Base-by-base conservation (phyloP, 345 rosid species). In the Lenwebbia sp. region DNA sequence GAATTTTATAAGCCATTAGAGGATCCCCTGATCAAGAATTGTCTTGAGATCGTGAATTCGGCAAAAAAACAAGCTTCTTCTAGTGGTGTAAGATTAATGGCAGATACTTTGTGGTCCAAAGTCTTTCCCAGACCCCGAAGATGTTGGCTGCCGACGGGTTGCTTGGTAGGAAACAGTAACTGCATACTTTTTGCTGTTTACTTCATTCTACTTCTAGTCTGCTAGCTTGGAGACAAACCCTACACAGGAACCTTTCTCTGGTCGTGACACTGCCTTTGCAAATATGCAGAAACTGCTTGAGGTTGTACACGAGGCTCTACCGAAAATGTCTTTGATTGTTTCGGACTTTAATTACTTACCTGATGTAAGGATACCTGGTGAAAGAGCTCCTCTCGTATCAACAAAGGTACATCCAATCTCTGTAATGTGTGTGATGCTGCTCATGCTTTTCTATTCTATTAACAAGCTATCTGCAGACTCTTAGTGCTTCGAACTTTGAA, bases 261-360 rank as follows among this genome's bases (percentile, higher is more conserved):
- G 83, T 56, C 2, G 3, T 55, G 33, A 57, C 75, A 14, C 28
- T 0, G 17, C 70, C 53, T 41, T 60, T 56, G 54, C 13, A 0
- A 84, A 56, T 85, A 52, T 91, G 90, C 94, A 97, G 99, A 95
- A 93, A 92, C 90, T 95, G 84, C 91, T 97, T 5, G 96, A 97
- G 88, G 95, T 94, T 86, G 88, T 97, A 86, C 97, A 97, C 87
- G 91, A 85, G 88, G 96, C 92, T 85, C 90, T 96, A 55, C 99
- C 99, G 84, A 96, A 94, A 93, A 97, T 97, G 99, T 97, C 99
- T 28, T 87, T 97, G 87, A 93, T 97, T 56, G 99, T 96, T 86
- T 95, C 99, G 3, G 99, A 96, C 92, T 97, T 96, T 84, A 96
- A 95, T 89, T 97, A 91, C 94, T 94, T 97, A 86, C 99, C 99